Evolutionary conservation across 768 basidiomycete species (phyloP), one percentile per base, ranked within the genome.

Genomic region (Russula olivacea): DNA sequence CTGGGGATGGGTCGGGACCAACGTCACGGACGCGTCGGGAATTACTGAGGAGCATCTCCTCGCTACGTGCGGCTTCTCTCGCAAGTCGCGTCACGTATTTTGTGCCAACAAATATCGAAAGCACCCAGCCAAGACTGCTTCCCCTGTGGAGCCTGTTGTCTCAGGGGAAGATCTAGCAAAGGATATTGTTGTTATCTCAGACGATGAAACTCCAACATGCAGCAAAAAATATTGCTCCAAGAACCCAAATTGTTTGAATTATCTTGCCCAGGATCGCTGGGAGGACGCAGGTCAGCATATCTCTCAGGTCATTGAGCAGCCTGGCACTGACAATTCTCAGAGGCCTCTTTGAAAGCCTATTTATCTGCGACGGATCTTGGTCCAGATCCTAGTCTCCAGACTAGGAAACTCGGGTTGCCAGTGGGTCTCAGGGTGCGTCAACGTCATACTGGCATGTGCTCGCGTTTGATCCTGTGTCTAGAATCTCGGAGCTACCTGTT

Each of bases 401-500:
- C 62, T 12, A 57, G 61, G 57, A 61, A 63, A 14, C 25, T 55
- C 14, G 52, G 59, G n/a, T 25, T 64, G 30, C 92, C 93, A 12
- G 85, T 92, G 12, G 92, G 92, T 25, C 75, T 95, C 65, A 89
- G 82, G 79, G 93, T 89, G 69, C 19, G 76, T 69, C 40, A 30
- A 43, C 30, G 7, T 36, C 14, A 45, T 52, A 9, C 21, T 54
- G 61, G 38, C 48, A 62, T 59, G 55, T 41, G 40, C 36, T 59
- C 25, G 45, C 52, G 28, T 45, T 58, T 51, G 48, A 49, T 48
- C 41, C 52, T 59, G n/a, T 36, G 21, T 19, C 43, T 69, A 94
- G 93, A 98, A 98, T 72, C 83, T 98, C 21, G 96, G 96, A 4
- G 95, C 95, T 19, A 98, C 96, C 4, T 98, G 96, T 72, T 98